A percentile compares a stretch with the other conserved stretches of the same genome.
Evolutionary conservation across 495 filamentous ascomycete species (phyloP).

Genomic region (Xeromyces bisporus): DNA sequence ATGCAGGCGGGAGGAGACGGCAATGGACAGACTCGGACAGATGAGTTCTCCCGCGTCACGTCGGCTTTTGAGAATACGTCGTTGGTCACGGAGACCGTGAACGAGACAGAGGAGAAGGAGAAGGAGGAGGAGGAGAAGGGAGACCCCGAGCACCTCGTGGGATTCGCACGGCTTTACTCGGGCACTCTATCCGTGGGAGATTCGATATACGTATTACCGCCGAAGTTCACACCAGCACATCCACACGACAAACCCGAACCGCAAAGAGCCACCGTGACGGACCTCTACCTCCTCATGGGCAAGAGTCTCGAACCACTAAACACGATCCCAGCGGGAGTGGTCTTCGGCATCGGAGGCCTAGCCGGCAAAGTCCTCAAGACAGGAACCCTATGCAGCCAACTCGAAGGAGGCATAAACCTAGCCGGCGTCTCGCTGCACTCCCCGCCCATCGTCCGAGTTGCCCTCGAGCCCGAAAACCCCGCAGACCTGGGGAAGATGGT

Average conservation of each 20-base stretch:
- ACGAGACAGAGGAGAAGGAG: slow-evolving; percentile 27
- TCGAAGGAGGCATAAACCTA: slow-evolving; percentile 81
- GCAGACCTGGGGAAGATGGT: slow-evolving; percentile 89
- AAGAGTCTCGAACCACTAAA: slow-evolving; percentile 66
- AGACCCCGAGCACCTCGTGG: slow-evolving; percentile 77
- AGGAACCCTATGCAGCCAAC: slow-evolving; percentile 78
- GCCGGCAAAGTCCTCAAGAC: slow-evolving; percentile 87
- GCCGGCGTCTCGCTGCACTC: slow-evolving; percentile 66
- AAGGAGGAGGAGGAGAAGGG: slow-evolving; percentile 31
- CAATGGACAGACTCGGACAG: slow-evolving; percentile 19
- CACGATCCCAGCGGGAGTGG: slow-evolving; percentile 79
- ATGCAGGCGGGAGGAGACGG: slow-evolving; percentile 44
- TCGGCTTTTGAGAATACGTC: slow-evolving; percentile 35
- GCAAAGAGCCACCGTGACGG: slow-evolving; percentile 66
- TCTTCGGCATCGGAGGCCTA: slow-evolving; percentile 90
- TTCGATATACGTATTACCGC: slow-evolving; percentile 72
- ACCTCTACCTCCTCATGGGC: slow-evolving; percentile 93
- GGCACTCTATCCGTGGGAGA: slow-evolving; percentile 83
- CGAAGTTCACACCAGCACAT: slow-evolving; percentile 73
- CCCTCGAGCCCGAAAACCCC: slow-evolving; percentile 77
- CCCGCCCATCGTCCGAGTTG: slow-evolving; percentile 86
- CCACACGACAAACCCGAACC: slow-evolving; percentile 64
- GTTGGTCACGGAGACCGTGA: slow-evolving; percentile 24
- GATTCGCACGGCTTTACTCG: slow-evolving; percentile 86
- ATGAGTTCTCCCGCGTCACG: slow-evolving; percentile 29